A percentile compares a stretch with the other conserved stretches of the same genome.
Conservation (phyloP, 257 asterid species). For the Lithospermum erythrorhizon region DNA sequence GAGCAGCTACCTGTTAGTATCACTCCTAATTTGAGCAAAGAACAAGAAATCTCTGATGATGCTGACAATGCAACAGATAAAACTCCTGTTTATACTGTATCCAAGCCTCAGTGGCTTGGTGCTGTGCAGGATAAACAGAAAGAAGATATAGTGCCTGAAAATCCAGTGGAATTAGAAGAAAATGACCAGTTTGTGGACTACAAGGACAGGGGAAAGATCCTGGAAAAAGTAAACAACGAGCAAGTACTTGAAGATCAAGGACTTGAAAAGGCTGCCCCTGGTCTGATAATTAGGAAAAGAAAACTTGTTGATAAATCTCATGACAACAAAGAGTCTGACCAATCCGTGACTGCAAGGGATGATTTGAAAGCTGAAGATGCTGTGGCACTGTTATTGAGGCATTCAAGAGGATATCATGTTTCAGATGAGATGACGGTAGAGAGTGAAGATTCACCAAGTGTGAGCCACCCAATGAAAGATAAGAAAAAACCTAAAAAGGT, state of each 20-base stretch:
- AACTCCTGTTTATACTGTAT: conserved; percentile 28
- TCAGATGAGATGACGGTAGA: conserved; percentile 32
- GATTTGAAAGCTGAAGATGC: conserved; percentile 68
- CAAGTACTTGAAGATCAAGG: conserved; percentile 20
- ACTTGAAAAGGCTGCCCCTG: conserved; percentile 90
- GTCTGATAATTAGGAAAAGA: conserved; percentile 84
- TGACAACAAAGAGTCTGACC: conserved; percentile 38
- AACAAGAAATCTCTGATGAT: conserved; percentile 22
- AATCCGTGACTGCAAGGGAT: conserved; percentile 30
- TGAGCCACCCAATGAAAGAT: conserved; percentile 24
- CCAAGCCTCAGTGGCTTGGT: conserved; percentile 96
- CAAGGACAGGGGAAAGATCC: conserved; percentile 53
- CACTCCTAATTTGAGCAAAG: conserved; percentile 30
- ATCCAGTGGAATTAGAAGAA: conserved; percentile 31
- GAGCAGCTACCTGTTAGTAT: conserved; percentile 19
- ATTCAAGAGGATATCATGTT: conserved; percentile 48
- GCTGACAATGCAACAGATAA: conserved; percentile 19
- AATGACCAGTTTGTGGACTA: conserved; percentile 76
- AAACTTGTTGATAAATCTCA: conserved; percentile 44
- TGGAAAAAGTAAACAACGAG: conserved; percentile 26
- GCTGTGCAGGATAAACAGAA: conserved; percentile 54
- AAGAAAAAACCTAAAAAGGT: conserved; percentile 46
- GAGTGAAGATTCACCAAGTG: conserved; percentile 15
- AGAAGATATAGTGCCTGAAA: conserved; percentile 32
- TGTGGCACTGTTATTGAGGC: conserved; percentile 73